Evolutionary conservation across 352 stramenopile genomes (phyloP), one percentile per base, ranked within the genome.

Genomic region (Pythium volutum): DNA sequence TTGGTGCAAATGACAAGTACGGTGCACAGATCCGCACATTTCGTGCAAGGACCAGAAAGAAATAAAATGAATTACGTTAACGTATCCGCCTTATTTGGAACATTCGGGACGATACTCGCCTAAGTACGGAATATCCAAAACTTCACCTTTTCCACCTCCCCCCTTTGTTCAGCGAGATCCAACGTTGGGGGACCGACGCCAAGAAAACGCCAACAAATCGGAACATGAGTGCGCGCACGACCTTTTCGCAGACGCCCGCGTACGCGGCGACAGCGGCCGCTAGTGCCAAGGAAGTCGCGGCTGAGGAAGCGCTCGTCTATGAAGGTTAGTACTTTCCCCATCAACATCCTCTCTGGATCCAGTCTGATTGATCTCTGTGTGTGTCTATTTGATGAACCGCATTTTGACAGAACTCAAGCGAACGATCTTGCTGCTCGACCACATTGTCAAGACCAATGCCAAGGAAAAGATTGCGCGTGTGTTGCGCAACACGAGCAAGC

Each of bases 401-500:
- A n/a, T n/a, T 42, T 31, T 3, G 53, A 22, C 52, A 93, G 84
- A 94, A 66, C 67, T 94, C 29, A 89, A 89, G 69, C 80, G 82
- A 55, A 84, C 76, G 34, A 76, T 94, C 59, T 34, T 73, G 64
- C 58, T 93, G 42, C 71, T 94, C 29, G 85, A 94, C 47, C 73
- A 71, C 29, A 76, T 89, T 26, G 81, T 91, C n/a, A 89, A 88
- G 58, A 89, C 81, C 9, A 93, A 92, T 55, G 79, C 84, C 26
- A 94, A 92, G 69, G 86, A 95, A 52, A 93, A 93, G 63, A 79
- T 94, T 49, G 66, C 82, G 43, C 87, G 88, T 31, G 75, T 93
- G 34, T 69, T 95, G 29, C 83, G 84, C 59, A 85, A 80, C 64
- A 93, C 79, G 29, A 90, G 79, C 49, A 89, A 86, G 62, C 45